These are phyloP conservation scores for Venturia aucupariae DNA, from an alignment of 2,329 filamentous ascomycete species.

Conservation along the genomic window DNA sequence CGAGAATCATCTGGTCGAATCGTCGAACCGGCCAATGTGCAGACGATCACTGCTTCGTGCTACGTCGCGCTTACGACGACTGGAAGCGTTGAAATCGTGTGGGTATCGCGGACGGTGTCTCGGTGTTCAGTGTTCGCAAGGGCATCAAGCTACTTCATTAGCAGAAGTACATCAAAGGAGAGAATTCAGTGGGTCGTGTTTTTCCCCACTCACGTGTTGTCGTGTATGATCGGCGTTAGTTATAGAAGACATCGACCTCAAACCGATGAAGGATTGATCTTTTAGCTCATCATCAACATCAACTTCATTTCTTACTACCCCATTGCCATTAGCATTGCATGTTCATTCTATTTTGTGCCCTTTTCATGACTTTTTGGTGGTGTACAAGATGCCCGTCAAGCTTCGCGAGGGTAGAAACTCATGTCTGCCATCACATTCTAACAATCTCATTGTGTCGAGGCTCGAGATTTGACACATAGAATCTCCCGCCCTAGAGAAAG, in stretches of 20 bases:
- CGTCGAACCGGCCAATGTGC: no score
- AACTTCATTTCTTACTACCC: not conserved
- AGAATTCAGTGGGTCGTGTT: not conserved
- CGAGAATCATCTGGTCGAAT: no score
- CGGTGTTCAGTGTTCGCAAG: not conserved
- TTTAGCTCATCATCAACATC: not conserved
- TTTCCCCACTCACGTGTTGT: not conserved
- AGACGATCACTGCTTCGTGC: no score
- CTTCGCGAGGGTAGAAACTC: no score
- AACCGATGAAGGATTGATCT: not conserved
- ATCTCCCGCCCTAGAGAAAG: no score
- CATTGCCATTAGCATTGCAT: not conserved
- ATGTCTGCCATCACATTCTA: no score
- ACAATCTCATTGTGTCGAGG: no score
- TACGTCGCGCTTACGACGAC: no score
- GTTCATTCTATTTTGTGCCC: not conserved
- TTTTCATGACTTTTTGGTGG: not conserved
- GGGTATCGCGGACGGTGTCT: no score
- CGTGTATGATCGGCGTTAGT: not conserved
- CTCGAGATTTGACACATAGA: no score
- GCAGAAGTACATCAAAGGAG: no score
- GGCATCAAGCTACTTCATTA: not conserved
- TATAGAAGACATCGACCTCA: not conserved
- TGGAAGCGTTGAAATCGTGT: no score
- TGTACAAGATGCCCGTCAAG: not conserved